Conservation (phyloP, 371 early-diverging fungal species). For the Mucor ambiguus region DNA sequence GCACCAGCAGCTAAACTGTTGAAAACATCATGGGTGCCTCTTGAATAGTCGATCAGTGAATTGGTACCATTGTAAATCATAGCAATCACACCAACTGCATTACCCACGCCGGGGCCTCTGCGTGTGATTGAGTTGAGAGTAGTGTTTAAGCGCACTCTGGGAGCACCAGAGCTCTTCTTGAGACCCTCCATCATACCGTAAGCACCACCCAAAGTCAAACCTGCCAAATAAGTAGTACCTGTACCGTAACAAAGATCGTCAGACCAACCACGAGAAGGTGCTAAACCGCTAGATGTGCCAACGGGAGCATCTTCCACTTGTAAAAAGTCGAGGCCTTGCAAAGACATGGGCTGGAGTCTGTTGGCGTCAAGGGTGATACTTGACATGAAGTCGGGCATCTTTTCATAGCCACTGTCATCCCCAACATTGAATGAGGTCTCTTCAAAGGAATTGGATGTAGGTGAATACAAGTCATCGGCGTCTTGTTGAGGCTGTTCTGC, state of each 20-base stretch:
- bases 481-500: conserved; percentile 12
- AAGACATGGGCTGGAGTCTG: conserved; percentile 62
- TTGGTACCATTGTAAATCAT: conserved; percentile 82
- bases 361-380: conserved; percentile 51
- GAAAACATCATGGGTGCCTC: conserved; percentile 69
- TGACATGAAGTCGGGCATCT: conserved; percentile 60
- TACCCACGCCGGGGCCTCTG: conserved; percentile 86
- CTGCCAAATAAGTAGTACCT: conserved; percentile 79
- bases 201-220: conserved; percentile 79
- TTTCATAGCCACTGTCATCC: conserved; percentile 45
- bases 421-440: conserved; percentile 9
- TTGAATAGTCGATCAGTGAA: conserved; percentile 63
- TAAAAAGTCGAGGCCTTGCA: conserved; percentile 64
- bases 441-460: conserved; percentile 9
- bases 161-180: conserved; percentile 57
- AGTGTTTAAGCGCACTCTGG: conserved; percentile 80
- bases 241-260: conserved; percentile 91
- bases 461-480: conserved; percentile 17
- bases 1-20: conserved; percentile 78
- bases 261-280: conserved; percentile 81
- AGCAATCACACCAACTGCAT: conserved; percentile 82
- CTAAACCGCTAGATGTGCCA: conserved; percentile 35
- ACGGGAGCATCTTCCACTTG: conserved; percentile 52
- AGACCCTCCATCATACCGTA: conserved; percentile 83
- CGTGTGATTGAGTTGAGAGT: conserved; percentile 84